A percentile compares a stretch with the other conserved stretches of the same genome.
These are phyloP conservation scores for Talaromyces borbonicus DNA, from an alignment of 495 filamentous ascomycete species.

Conservation along the genomic window DNA sequence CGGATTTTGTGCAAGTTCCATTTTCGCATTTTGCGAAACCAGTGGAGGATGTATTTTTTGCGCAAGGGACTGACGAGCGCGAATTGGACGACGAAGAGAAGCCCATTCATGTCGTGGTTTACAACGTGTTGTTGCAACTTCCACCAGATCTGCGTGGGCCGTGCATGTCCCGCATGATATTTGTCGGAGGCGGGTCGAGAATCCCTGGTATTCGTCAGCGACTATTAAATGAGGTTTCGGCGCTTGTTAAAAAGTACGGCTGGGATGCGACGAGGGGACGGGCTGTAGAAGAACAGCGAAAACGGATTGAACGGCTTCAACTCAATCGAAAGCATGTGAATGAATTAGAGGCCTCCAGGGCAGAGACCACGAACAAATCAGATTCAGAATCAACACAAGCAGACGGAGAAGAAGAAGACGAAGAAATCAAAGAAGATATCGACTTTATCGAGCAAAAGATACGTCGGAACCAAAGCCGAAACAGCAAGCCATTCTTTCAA, in stretches of 20 bases:
- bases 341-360: constrained; percentile 15
- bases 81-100: constrained; percentile 79
- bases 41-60: constrained; percentile 67
- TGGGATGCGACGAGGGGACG: constrained; percentile 70
- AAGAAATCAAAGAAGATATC: constrained; percentile 21
- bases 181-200: constrained; percentile 72
- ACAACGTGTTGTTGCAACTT: constrained; percentile 61
- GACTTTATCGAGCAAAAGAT: constrained; percentile 60
- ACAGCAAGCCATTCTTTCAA: constrained; percentile 30
- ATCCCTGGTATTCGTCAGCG: constrained; percentile 76
- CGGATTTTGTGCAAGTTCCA: constrained; percentile 41
- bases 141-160: constrained; percentile 71
- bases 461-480: constrained; percentile 38
- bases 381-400: not conserved
- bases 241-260: constrained; percentile 51
- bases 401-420: constrained; percentile 7
- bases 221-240: constrained; percentile 62
- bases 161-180: constrained; percentile 85
- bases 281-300: constrained; percentile 43
- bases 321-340: constrained; percentile 21
- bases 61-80: constrained; percentile 35
- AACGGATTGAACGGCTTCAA: constrained; percentile 39
- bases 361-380: constrained; percentile 14
- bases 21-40: constrained; percentile 62
- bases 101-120: constrained; percentile 62